Evolutionary conservation across 192 early-diverging fungal genomes (phyloP).

Genomic region (Backusella luteola): DNA sequence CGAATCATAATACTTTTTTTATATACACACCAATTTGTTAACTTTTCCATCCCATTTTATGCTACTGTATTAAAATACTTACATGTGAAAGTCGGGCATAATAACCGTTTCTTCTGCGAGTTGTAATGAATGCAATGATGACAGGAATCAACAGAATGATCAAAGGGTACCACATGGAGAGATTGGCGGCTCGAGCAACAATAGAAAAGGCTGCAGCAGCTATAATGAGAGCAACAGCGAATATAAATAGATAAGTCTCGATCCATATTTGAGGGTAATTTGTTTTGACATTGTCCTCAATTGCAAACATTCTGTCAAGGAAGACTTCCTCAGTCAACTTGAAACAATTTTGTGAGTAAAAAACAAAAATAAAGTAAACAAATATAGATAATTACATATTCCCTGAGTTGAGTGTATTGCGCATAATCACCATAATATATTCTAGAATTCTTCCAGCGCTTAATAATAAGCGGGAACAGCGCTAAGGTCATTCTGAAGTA

Average conservation of each 20-base stretch:
- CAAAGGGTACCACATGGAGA: slow-evolving; percentile 31
- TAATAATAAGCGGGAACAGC: slow-evolving; percentile 4
- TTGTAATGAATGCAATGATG: slow-evolving; percentile 9
- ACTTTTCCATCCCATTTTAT: too few species aligned
- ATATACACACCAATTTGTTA: too few species aligned
- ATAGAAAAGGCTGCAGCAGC: slow-evolving; percentile 24
- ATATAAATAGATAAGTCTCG: slow-evolving; percentile 23
- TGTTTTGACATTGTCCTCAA: neutral
- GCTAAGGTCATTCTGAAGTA: slow-evolving; percentile 6
- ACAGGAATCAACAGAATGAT: slow-evolving; percentile 20
- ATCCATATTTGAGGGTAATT: slow-evolving; percentile 13
- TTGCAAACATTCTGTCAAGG: slow-evolving; percentile 1
- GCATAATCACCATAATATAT: neutral
- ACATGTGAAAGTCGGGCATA: neutral
- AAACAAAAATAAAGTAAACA: neutral
- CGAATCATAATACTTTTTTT: neutral
- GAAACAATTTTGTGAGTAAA: neutral
- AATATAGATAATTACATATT: slow-evolving; percentile 14
- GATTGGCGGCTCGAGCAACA: slow-evolving; percentile 24
- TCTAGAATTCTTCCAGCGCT: slow-evolving; percentile 4
- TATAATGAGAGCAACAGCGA: slow-evolving; percentile 16
- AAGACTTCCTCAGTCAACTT: slow-evolving; percentile 10
- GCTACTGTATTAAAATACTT: neutral
- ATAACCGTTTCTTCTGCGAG: slow-evolving; percentile 10
- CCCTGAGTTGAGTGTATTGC: slow-evolving; percentile 10